These are phyloP conservation scores for Gaillardinia entomophila DNA, from an alignment of 805 yeast species.

Conservation along the genomic window DNA sequence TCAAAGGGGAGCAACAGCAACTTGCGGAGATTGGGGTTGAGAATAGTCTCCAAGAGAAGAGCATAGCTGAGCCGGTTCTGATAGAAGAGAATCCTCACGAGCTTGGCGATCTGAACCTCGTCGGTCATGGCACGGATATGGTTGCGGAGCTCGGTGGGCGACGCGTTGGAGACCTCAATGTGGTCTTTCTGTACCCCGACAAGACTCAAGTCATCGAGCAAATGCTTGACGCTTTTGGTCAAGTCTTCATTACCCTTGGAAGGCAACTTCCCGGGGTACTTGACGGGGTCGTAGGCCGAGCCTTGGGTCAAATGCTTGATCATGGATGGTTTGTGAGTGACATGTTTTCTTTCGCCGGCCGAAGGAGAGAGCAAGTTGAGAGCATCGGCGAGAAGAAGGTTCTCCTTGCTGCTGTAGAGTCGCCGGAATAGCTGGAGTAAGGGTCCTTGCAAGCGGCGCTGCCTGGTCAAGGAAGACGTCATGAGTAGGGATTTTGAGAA, in stretches of 20 bases:
- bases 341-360: slow-evolving; percentile 3
- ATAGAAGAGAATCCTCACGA: slow-evolving; percentile 16
- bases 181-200: not conserved
- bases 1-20: slow-evolving; percentile 11
- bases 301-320: slow-evolving; percentile 27
- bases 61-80: slow-evolving; percentile 21
- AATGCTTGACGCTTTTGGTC: not conserved
- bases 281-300: slow-evolving; percentile 22
- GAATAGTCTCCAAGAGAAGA: slow-evolving; percentile 18
- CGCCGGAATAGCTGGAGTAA: too few relatives aligned
- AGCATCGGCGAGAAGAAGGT: slow-evolving; percentile 28
- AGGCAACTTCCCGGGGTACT: slow-evolving; percentile 3
- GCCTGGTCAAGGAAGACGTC: too few relatives aligned
- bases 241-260: not conserved
- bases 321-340: slow-evolving; percentile 27
- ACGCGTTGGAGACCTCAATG: not conserved
- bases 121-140: slow-evolving; percentile 1
- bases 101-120: slow-evolving; percentile 10
- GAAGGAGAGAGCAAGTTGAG: slow-evolving; percentile 27
- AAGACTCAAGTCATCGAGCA: slow-evolving; percentile 1
- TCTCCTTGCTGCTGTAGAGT: slow-evolving; percentile 4
- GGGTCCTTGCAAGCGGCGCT: too few relatives aligned
- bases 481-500: too few relatives aligned
- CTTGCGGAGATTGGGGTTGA: slow-evolving; percentile 16
- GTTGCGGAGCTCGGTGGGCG: slow-evolving; percentile 1